Base-by-base conservation (phyloP, 202 grass and related monocot species). In the Zizania palustris region DNA sequence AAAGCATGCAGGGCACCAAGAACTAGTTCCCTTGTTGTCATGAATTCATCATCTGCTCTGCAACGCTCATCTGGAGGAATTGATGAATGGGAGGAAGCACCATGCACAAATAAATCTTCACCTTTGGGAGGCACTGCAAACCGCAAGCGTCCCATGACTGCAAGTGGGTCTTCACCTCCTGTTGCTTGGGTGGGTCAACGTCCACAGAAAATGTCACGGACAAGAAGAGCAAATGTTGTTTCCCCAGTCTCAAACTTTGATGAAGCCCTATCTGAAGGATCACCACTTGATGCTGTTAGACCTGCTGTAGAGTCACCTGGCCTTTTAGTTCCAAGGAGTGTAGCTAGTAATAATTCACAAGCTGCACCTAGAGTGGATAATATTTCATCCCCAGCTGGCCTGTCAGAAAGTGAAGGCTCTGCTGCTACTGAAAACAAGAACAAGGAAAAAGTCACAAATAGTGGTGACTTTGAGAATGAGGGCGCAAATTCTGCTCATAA, bases 221-320 rank as follows among this genome's bases (percentile, higher is more conserved):
- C 85, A 60, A 88, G 91, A 85, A 87, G 91, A 60, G 79, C 88
- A 55, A 83, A 90, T 46, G 82, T 93, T 67, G 91, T 93, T 76
- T 86, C 91, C 79, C 91, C 91, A 57, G 85, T 93, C 13, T 88
- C 91, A 63, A 93, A 90, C 76, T 88, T 87, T 73, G 91, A 93
- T 63, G 91, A 90, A 19, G 46, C 72, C 53, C 85, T 72, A 22
- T 78, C 84, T 73, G 87, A 93, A 76, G 91, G 82, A 73, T 87
- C 74, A n/a, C 67, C 65, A 58, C 45, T 80, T 83, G 88, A 89
- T 80, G 85, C 79, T 77, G 44, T 58, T 56, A 87, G 76, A 84
- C 67, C 87, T 71, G 58, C 63, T 46, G 15, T 77, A 69, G 90
- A 82, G 63, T 49, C 75, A 12, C n/a, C 60, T 66, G 79, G 83